Percentiles rank a stretch among this genome's conserved stretches.
These are phyloP conservation scores for Ceratocystis lukuohia DNA, from an alignment of 2,329 filamentous ascomycete genomes.

Conservation along the genomic window DNA sequence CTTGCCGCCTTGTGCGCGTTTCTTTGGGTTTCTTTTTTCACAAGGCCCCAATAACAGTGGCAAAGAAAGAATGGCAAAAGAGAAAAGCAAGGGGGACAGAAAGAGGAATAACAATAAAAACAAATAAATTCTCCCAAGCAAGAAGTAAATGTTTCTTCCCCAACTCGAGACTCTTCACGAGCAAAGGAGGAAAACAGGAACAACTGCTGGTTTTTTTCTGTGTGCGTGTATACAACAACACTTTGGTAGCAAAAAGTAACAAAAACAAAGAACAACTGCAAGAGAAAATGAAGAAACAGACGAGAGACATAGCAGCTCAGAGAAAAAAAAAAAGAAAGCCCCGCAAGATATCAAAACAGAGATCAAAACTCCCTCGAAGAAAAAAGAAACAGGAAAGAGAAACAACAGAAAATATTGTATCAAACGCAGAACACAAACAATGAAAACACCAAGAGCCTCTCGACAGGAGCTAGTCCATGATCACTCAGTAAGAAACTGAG, in stretches of 20 bases:
- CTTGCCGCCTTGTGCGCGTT: background rate
- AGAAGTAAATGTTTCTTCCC: no score
- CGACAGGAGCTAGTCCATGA: no score
- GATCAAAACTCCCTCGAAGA: slow-evolving; percentile 2
- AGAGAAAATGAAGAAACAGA: background rate
- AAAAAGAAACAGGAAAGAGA: slow-evolving; percentile 23
- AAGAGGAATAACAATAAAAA: slow-evolving; percentile 5
- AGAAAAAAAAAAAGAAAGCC: slow-evolving; percentile 7
- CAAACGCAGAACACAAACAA: background rate
- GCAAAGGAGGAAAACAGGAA: background rate
- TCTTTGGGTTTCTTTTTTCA: background rate
- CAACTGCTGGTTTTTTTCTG: slow-evolving; percentile 6
- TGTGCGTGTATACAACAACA: slow-evolving; percentile 5
- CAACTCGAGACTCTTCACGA: background rate
- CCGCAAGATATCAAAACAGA: slow-evolving; percentile 21
- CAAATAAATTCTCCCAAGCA: slow-evolving; percentile 7
- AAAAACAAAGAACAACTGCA: background rate
- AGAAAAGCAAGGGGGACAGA: background rate
- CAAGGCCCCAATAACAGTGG: background rate
- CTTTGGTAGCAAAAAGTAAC: slow-evolving; percentile 7
- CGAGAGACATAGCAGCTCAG: background rate
- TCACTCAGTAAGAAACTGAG: background rate
- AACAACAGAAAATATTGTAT: slow-evolving; percentile 18
- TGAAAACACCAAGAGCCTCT: slow-evolving; percentile 16
- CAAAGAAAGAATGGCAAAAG: background rate